A percentile compares a stretch with the other conserved stretches of the same genome.
phyloP scores from a whole-genome alignment of 78 protist genomes.

The Protostelium mycophagum region DNA sequence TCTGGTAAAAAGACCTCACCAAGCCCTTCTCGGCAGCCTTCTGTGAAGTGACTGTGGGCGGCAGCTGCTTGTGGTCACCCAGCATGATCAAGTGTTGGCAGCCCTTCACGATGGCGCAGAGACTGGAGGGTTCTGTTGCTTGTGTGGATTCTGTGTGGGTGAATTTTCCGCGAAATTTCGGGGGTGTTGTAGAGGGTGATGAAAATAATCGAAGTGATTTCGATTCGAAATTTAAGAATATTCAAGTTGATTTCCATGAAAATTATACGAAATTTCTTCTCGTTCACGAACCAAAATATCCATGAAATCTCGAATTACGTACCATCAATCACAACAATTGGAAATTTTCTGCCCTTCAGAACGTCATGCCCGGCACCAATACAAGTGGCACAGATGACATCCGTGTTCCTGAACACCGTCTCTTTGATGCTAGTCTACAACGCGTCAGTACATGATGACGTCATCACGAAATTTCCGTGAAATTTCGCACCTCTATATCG shows the following conservation, averaged over 20 bases:
- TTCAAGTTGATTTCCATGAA: too few species aligned
- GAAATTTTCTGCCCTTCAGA: neutral
- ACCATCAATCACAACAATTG: neutral
- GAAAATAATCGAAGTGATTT: too few species aligned
- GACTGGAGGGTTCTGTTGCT: neutral
- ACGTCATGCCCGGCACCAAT: neutral
- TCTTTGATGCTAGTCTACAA: neutral
- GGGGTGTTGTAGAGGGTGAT: too few species aligned
- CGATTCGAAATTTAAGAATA: too few species aligned
- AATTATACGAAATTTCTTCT: too few species aligned
- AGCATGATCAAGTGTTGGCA: slow-evolving; percentile 46
- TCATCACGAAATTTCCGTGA: neutral
- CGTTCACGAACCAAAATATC: too few species aligned
- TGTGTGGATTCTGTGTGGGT: neutral
- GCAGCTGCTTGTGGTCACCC: slow-evolving; percentile 87
- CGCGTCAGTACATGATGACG: neutral
- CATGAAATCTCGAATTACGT: too few species aligned
- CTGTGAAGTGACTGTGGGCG: slow-evolving; percentile 65
- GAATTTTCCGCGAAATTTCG: neutral
- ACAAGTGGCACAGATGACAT: neutral
- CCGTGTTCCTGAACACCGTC: neutral
- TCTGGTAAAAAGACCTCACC: slow-evolving; percentile 43
- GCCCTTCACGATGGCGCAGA: neutral
- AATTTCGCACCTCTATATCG: neutral
- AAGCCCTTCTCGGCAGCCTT: slow-evolving; percentile 20